A percentile compares a stretch with the other conserved stretches of the same genome.
Evolutionary conservation across 768 basidiomycete species (phyloP).

Genomic region (Rossbeevera mucosa): DNA sequence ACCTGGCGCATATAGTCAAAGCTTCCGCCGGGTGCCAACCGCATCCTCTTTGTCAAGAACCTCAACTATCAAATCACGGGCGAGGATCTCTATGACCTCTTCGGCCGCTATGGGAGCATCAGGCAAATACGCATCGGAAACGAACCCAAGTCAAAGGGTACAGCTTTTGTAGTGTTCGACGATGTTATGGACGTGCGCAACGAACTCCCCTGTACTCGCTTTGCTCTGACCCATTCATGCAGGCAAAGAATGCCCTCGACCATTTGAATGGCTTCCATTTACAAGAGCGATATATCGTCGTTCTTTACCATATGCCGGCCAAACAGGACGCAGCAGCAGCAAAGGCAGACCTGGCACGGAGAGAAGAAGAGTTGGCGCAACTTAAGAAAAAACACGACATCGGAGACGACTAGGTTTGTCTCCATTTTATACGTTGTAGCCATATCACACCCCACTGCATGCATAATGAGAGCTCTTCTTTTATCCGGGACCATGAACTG

Average conservation of each 20-base stretch:
- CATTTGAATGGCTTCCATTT: constrained; percentile 98
- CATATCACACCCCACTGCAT: constrained; percentile 4
- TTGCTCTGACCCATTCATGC: constrained; percentile 15
- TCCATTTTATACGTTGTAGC: constrained; percentile 11
- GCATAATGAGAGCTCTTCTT: constrained; percentile 10
- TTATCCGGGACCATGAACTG: constrained; percentile 2
- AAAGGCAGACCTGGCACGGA: constrained; percentile 84
- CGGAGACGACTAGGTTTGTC: constrained; percentile 52
- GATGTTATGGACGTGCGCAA: constrained; percentile 88
- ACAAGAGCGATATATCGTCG: constrained; percentile 97
- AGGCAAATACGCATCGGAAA: constrained; percentile 93
- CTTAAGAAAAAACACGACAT: constrained; percentile 87
- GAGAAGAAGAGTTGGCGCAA: constrained; percentile 85
- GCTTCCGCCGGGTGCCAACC: constrained; percentile 87
- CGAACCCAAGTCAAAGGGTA: constrained; percentile 88
- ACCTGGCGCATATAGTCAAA: constrained; percentile 51
- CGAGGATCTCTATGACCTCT: constrained; percentile 93
- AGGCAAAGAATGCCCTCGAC: constrained; percentile 96
- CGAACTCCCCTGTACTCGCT: background rate
- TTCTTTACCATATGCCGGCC: constrained; percentile 96
- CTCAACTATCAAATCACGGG: constrained; percentile 90
- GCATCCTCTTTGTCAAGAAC: constrained; percentile 91
- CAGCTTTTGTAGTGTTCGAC: constrained; percentile 94
- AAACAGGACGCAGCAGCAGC: constrained; percentile 91
- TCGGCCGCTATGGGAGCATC: constrained; percentile 95